phyloP scores from a whole-genome alignment of 2,329 filamentous ascomycete genomes.

The Trichophyton equinum region DNA sequence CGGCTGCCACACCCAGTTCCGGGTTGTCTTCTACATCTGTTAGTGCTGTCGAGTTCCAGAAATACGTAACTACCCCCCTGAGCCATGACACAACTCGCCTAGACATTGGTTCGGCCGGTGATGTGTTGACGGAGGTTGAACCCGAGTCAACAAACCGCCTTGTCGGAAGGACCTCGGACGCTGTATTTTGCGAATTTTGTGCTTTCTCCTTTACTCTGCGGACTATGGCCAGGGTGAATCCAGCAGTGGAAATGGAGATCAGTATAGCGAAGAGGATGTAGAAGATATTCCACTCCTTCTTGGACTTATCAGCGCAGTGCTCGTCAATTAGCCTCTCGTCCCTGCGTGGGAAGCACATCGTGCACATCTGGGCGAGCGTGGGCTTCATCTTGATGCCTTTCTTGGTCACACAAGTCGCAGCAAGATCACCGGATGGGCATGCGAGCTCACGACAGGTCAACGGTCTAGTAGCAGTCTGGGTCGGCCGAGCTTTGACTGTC shows the following conservation, averaged over 20 bases:
- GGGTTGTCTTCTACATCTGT: not conserved
- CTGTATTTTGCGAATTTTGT: not conserved
- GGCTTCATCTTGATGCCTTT: not conserved
- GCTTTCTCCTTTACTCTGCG: not conserved
- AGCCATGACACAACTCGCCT: not conserved
- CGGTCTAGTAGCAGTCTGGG: not conserved
- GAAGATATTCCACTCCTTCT: not conserved
- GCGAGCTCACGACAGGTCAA: not conserved
- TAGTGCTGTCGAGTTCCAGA: not conserved
- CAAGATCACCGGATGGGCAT: not conserved
- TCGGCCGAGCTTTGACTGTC: not conserved
- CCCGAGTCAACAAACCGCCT: not conserved
- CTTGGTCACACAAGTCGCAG: not conserved
- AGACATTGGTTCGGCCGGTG: not conserved
- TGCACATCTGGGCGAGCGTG: not conserved
- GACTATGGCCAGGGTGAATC: not conserved
- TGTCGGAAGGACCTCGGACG: not conserved
- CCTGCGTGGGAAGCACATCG: not conserved
- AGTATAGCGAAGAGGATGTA: conserved; percentile 4
- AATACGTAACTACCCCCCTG: not conserved
- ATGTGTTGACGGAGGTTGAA: not conserved
- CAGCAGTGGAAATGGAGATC: not conserved
- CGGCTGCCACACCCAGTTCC: not conserved
- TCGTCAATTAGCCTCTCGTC: not conserved
- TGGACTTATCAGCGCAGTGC: not conserved